Evolutionary conservation across 768 basidiomycete species (phyloP), one percentile per base, ranked within the genome.

Genomic region (Hemileccinum impolitum): DNA sequence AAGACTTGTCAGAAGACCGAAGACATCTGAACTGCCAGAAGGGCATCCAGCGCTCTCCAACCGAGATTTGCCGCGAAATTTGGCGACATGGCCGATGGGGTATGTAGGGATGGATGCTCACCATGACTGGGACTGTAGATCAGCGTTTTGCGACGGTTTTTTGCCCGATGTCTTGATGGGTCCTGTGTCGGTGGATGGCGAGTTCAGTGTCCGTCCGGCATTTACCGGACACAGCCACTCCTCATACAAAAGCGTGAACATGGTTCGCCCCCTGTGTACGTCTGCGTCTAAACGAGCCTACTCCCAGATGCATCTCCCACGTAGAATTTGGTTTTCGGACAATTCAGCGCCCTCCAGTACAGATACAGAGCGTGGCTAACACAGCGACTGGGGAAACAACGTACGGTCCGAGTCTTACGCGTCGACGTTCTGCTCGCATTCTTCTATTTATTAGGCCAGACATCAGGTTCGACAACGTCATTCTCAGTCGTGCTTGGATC

Each of bases 391-490:
- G n/a, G n/a, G n/a, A n/a, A n/a, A n/a, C n/a, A n/a, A n/a, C n/a
- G n/a, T 78, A 79, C 57, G 80, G 81, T 12, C 70, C n/a, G n/a
- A n/a, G n/a, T n/a, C n/a, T n/a, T 79, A 72, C 75, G 86, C 54
- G 79, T 89, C 12, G 85, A 90, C 63, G 43, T 85, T 19, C 68
- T 85, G 47, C 80, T 85, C 14, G 82, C 83, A 6, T 70, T 74
- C 42, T 76, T 81, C 4, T 90, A 90, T 63, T 31, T 87, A 0
- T 65, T 86, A 0, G 88, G 88, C 7, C 89, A 85, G 0, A 60
- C 89, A 18, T 82, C 85, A 45, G 89, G 88, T 90, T 23, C 23
- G n/a, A n/a, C n/a, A n/a, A n/a, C n/a, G n/a, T n/a, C n/a, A n/a
- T 23, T 23, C 23, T 3, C 3, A 23, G 23, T 35, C 13, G 43